A percentile compares a stretch with the other conserved stretches of the same genome.
Evolutionary conservation across 352 stramenopile genomes (phyloP).

Genomic region (Pythium myriotylum): DNA sequence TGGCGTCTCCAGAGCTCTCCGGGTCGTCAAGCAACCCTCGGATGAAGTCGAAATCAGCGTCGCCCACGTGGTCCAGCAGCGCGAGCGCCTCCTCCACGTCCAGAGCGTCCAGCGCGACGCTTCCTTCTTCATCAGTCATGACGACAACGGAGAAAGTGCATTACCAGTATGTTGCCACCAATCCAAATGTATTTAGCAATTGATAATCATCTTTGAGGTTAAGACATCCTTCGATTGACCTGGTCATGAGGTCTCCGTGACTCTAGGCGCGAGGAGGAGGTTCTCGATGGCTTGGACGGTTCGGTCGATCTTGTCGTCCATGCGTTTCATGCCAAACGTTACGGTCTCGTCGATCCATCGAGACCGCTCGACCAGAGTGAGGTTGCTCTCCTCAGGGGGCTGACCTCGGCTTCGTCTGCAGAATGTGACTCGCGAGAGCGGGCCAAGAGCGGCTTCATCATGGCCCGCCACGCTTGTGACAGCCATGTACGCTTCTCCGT

Average conservation of each 20-base stretch:
- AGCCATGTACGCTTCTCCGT: neutral
- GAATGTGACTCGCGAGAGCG: neutral
- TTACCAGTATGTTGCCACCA: too few species aligned
- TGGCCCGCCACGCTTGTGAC: neutral
- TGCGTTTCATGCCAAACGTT: neutral
- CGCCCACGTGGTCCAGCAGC: conserved; percentile 2
- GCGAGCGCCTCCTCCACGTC: neutral
- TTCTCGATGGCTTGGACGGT: neutral
- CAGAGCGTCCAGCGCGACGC: neutral
- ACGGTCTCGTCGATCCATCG: neutral
- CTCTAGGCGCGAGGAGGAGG: neutral
- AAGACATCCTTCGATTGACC: too few species aligned
- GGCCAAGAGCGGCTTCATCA: neutral
- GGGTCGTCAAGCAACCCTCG: neutral
- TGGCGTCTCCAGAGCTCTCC: neutral
- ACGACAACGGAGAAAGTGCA: too few species aligned
- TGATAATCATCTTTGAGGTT: too few species aligned
- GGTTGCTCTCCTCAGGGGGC: neutral
- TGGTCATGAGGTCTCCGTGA: too few species aligned
- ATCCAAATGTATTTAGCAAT: too few species aligned
- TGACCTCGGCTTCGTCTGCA: neutral
- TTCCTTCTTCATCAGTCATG: too few species aligned
- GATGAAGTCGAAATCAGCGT: conserved; percentile 7
- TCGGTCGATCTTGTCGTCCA: neutral
- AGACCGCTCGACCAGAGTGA: neutral